Conservation (phyloP, 331 rosid species). For the Quercus lobata region DNA sequence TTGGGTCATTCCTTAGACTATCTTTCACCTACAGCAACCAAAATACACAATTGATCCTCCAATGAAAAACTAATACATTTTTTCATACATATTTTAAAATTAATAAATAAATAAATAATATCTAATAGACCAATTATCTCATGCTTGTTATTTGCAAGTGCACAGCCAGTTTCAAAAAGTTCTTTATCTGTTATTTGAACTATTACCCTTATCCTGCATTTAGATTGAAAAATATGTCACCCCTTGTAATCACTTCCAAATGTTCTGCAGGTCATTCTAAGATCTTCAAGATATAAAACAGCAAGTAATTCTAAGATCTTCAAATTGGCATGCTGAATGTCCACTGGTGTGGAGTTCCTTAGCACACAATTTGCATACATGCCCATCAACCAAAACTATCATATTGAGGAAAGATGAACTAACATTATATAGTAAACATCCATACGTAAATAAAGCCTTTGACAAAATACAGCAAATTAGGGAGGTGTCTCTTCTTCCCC, state of each 20-base stretch:
- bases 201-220: not conserved
- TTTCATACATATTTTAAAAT: not conserved
- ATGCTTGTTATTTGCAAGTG: not conserved
- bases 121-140: not conserved
- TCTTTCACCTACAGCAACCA: constrained; percentile 70
- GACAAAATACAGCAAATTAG: too few species aligned
- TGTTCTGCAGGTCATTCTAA: not conserved
- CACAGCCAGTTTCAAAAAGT: not conserved
- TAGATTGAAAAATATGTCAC: not conserved
- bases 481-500: too few species aligned
- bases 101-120: not conserved
- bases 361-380: too few species aligned
- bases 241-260: not conserved
- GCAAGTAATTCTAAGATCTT: too few species aligned
- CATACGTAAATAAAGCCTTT: too few species aligned
- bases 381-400: too few species aligned
- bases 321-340: too few species aligned
- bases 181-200: not conserved
- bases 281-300: too few species aligned
- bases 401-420: too few species aligned
- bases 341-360: too few species aligned
- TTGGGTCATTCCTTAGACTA: constrained; percentile 71
- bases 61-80: not conserved
- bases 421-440: too few species aligned
- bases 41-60: not conserved